Evolutionary conservation across 108 stramenopile genomes (phyloP).

Genomic region (Schizochytrium sp.): DNA sequence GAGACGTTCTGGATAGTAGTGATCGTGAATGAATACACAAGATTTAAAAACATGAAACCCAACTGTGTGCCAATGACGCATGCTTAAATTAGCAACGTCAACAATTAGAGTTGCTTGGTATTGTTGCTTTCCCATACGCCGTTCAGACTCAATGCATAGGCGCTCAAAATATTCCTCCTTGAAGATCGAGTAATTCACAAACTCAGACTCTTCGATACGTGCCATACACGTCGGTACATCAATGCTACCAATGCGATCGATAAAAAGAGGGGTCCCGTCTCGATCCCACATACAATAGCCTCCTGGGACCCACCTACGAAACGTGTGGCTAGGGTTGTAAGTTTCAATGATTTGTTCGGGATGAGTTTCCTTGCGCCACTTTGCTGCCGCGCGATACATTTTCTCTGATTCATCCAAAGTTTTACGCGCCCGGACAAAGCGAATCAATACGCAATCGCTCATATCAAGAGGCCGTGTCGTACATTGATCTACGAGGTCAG

Average conservation of each 20-base stretch:
- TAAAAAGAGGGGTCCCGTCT: neutral
- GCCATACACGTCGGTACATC: constrained; percentile 43
- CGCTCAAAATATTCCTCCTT: constrained; percentile 1
- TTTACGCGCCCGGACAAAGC: constrained; percentile 25
- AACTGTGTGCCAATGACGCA: constrained; percentile 37
- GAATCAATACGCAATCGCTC: constrained; percentile 26
- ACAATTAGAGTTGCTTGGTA: constrained; percentile 1
- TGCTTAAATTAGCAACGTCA: constrained; percentile 1
- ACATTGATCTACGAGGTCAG: neutral
- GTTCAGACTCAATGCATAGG: neutral
- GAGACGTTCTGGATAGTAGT: constrained; percentile 46
- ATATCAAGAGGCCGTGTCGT: constrained; percentile 3
- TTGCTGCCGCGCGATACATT: constrained; percentile 35
- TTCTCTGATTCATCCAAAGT: constrained; percentile 7
- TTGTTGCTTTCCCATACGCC: neutral
- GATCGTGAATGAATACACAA: neutral
- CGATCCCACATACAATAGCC: neutral
- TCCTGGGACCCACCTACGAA: neutral
- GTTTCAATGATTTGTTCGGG: neutral
- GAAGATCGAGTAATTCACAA: neutral
- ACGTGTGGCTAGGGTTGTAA: neutral
- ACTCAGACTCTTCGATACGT: neutral
- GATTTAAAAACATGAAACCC: neutral
- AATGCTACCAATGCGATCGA: constrained; percentile 44
- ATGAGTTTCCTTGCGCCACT: constrained; percentile 19